Base-by-base conservation (phyloP, 192 early-diverging fungal species). In the Coemansia sp. region DNA sequence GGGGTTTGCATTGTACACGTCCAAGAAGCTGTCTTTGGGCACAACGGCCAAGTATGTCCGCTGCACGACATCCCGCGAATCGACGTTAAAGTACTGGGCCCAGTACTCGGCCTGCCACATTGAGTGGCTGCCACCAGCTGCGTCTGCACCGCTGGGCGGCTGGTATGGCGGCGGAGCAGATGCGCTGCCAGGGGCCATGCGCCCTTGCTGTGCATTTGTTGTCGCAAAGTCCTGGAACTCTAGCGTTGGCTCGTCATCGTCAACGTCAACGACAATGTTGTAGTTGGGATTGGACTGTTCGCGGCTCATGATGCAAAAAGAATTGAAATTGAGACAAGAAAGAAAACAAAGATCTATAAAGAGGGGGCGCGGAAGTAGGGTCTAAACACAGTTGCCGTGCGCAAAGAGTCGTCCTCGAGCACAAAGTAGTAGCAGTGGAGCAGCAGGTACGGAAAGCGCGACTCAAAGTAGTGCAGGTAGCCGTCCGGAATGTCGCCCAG, bases 61-160 rank as follows among this genome's bases (percentile, higher is more conserved):
- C 63, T 90, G 85, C 66, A 93, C 59, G 15, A 94, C 92, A 81
- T 93, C 67, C 9, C 38, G 74, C 14, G 94, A 92, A 59, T 99
- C 94, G 1, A 99, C 95, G 62, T 97, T 88, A 74, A 97, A 99
- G 63, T 88, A 99, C 61, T 84, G 88, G 21, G 89, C 68, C 68
- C 94, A 99, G 70, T 93, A 98, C 56, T 92, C 95, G 15, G 93
- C 45, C 0, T 89, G 90, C 94, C 95, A 98, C 17, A 98, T 69
- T 7, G 90, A 87, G 7, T 84, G 63, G 10, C 74, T 72, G 23
- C 51, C 66, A 58, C 56, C 25, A 19, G 59, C 54, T 1, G 52
- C 32, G 35, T 63, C 72, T 7, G 48, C 37, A 4, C 21, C 9
- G 25, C 52, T 47, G 1, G 72, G 62, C 14, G 69, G 60, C 58